Evolutionary conservation across 805 yeast species (phyloP), one percentile per base, ranked within the genome.

Genomic region (Starmerella apicola): DNA sequence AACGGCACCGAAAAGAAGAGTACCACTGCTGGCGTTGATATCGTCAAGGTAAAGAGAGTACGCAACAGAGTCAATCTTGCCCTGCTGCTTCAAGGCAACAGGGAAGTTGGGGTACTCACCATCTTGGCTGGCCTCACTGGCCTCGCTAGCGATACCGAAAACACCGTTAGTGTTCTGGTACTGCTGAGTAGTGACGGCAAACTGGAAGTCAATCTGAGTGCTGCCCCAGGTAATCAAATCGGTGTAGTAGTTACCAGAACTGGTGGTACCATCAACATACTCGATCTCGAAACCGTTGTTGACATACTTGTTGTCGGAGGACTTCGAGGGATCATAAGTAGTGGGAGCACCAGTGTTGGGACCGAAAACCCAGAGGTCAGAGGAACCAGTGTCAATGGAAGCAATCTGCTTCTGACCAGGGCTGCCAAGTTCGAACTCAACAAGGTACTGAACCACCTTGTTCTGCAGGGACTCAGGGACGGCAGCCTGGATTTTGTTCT

Each of bases 361-460:
- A 23, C 38, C 35, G 36, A 46, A 59, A 19, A 77, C 71, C 80
- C 81, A 76, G 32, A 77, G 55, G 54, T 78, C 84, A 1, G 80
- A 68, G 0, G 83, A 76, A 3, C 84, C 85, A 2, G 84, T 78
- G 52, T 78, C 85, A 15, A 78, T 32, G 5, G 24, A 17, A 16
- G 34, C 34, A 13, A 13, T 19, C 34, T 17, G 16, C n/a, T 24
- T 4, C 25, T 32, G 34, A 8, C 13, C 9, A 10, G 23, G 23
- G 8, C 15, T 19, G 5, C 34, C 34, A 6, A 32, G 8, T 7
- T 17, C 16, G 34, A 32, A 32, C 10, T 9, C n/a, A 17, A 20
- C 34, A 20, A 12, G 10, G 32, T 20, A 28, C 30, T 28, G 32
- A 21, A 28, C 27, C 12, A 36, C 20, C 10, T n/a, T 16, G 19